Evolutionary conservation across 1,284 basidiomycete species (phyloP).

Genomic region (Puccinia sorghi): DNA sequence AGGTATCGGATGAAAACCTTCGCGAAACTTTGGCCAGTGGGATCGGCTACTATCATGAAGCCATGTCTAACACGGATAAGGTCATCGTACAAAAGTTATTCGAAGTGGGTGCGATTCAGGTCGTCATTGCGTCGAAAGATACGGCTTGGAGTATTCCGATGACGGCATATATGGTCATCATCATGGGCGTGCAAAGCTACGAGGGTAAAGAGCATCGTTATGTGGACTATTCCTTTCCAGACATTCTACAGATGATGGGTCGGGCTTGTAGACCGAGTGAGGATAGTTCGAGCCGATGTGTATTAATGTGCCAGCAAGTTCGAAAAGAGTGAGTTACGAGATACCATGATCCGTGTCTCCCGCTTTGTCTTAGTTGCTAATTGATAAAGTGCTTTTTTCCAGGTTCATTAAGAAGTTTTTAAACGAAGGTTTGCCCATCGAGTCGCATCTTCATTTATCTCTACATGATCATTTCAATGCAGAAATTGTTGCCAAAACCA

Average conservation of each 20-base stretch:
- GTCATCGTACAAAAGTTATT: constrained; percentile 91
- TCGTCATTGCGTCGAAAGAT: constrained; percentile 92
- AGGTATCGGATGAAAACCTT: constrained; percentile 75
- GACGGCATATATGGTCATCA: constrained; percentile 92
- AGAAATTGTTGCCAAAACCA: constrained; percentile 96
- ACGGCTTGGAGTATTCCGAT: constrained; percentile 93
- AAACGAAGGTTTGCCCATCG: constrained; percentile 93
- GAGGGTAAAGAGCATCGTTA: constrained; percentile 86
- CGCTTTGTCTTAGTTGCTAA: neutral
- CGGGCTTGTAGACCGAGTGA: constrained; percentile 83
- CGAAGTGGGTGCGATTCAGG: constrained; percentile 89
- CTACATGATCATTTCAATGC: constrained; percentile 97
- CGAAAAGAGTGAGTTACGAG: constrained; percentile 59
- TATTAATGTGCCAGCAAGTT: constrained; percentile 95
- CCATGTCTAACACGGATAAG: constrained; percentile 85
- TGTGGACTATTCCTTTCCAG: constrained; percentile 94
- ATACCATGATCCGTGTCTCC: neutral
- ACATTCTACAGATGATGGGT: constrained; percentile 98
- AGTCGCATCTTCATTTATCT: constrained; percentile 77
- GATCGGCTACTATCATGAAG: constrained; percentile 94
- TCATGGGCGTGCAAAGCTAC: constrained; percentile 96
- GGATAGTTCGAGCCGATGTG: constrained; percentile 83
- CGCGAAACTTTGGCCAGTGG: constrained; percentile 83
- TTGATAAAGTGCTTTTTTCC: neutral
- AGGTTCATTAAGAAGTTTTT: constrained; percentile 88